Evolutionary conservation across 2,329 filamentous ascomycete genomes (phyloP).

Genomic region (Alternaria gaisen): DNA sequence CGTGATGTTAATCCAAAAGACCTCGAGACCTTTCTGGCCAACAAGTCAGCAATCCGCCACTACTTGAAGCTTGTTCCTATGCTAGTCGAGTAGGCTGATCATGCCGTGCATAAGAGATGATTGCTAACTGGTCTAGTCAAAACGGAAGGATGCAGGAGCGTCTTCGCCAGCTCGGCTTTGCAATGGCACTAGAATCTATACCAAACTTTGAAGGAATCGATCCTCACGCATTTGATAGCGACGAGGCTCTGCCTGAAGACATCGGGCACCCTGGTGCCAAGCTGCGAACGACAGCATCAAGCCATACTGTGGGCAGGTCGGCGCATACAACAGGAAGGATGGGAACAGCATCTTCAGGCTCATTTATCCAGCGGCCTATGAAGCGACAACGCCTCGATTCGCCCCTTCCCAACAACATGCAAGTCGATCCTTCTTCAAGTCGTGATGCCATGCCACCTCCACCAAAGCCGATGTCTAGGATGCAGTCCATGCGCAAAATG

Average conservation of each 20-base stretch:
- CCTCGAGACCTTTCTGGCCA: constrained; percentile 30
- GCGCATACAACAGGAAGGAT: constrained; percentile 22
- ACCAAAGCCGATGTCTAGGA: constrained; percentile 34
- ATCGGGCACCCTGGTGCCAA: not conserved
- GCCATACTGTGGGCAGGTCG: constrained; percentile 36
- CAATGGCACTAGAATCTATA: constrained; percentile 39
- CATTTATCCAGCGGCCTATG: constrained; percentile 30
- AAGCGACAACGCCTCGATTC: constrained; percentile 48
- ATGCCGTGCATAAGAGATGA: not conserved
- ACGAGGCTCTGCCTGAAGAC: constrained; percentile 15
- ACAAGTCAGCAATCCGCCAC: constrained; percentile 37
- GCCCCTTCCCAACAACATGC: constrained; percentile 28
- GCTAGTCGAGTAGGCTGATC: constrained; percentile 35
- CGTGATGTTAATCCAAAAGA: constrained; percentile 30
- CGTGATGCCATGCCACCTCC: constrained; percentile 54
- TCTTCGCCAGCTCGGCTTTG: constrained; percentile 39
- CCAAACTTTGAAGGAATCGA: constrained; percentile 29
- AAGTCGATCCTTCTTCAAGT: constrained; percentile 27
- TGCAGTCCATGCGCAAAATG: constrained; percentile 39
- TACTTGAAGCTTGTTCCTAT: constrained; percentile 40
- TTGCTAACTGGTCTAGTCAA: constrained; percentile 36
- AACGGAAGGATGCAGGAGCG: constrained; percentile 42
- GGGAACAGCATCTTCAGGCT: constrained; percentile 14
- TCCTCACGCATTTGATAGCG: constrained; percentile 17
- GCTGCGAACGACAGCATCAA: constrained; percentile 31